phyloP scores from a whole-genome alignment of 2,329 filamentous ascomycete genomes.

The Microdochium trichocladiopsis region DNA sequence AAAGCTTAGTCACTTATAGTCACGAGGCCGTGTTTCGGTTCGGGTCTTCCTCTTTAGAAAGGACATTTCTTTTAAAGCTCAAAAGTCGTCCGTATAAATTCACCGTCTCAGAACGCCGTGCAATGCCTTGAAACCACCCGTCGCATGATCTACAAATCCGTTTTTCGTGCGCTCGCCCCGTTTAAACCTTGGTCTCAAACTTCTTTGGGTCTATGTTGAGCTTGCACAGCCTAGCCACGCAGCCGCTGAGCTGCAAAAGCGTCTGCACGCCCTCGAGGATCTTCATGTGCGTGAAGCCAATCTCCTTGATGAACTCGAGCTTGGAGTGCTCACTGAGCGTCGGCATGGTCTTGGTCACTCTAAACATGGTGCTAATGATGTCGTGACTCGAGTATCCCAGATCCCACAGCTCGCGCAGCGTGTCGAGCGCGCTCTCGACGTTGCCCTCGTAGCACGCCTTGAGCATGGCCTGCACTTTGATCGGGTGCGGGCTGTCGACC shows the following conservation, averaged over 20 bases:
- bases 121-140: conserved; percentile 18
- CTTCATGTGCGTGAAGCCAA: conserved; percentile 98
- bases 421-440: conserved; percentile 79
- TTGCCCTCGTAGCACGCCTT: conserved; percentile 94
- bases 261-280: conserved; percentile 97
- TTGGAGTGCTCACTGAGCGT: conserved; percentile 91
- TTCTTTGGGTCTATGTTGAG: conserved; percentile 92
- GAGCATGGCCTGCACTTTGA: conserved; percentile 98
- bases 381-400: conserved; percentile 98
- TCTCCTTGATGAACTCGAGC: conserved; percentile 96
- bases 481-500: conserved; percentile 92
- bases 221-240: conserved; percentile 82
- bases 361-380: conserved; percentile 99
- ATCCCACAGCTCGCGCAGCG: conserved; percentile 84
- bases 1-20: too few relatives aligned
- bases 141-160: background rate
- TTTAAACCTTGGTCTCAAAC: conserved; percentile 42
- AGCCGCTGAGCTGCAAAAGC: conserved; percentile 86
- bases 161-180: conserved; percentile 18
- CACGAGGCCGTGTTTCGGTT: too few relatives aligned
- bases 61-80: conserved; percentile 10
- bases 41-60: too few relatives aligned
- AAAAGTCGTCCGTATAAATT: conserved; percentile 7
- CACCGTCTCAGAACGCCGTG: conserved; percentile 15
- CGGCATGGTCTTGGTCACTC: conserved; percentile 92